Evolutionary conservation across 192 early-diverging fungal species (phyloP).

Genomic region (Lobosporangium transversale): DNA sequence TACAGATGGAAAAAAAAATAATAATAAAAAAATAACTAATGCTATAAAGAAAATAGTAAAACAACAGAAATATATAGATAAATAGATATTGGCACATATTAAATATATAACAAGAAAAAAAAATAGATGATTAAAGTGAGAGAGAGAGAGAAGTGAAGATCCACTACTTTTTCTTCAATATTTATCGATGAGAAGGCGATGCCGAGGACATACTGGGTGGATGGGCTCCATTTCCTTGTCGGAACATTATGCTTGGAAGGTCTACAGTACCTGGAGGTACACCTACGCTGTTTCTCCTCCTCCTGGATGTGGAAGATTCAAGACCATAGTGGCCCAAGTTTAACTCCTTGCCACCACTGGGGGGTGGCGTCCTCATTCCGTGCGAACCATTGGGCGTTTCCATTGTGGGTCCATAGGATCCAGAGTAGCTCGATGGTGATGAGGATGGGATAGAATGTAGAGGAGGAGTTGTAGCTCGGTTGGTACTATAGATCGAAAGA

Average conservation of each 20-base stretch:
- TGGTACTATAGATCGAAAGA: neutral
- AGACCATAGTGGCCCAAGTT: slow-evolving; percentile 15
- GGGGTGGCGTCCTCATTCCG: slow-evolving; percentile 48
- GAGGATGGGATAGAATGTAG: slow-evolving; percentile 1
- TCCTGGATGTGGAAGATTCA: slow-evolving; percentile 1
- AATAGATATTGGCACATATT: neutral
- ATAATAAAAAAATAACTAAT: no score
- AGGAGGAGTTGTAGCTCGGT: slow-evolving; percentile 16
- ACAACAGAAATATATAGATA: neutral
- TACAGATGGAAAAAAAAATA: neutral
- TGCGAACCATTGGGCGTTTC: neutral
- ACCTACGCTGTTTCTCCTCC: slow-evolving; percentile 18
- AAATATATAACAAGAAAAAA: neutral
- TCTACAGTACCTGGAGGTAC: slow-evolving; percentile 12
- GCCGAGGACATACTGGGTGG: slow-evolving; percentile 2
- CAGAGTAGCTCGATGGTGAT: no score
- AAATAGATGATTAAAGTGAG: no score
- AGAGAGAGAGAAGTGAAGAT: neutral
- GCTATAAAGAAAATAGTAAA: slow-evolving; percentile 4
- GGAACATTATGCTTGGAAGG: slow-evolving; percentile 19
- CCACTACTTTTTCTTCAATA: neutral
- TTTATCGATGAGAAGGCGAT: slow-evolving; percentile 4
- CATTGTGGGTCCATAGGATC: neutral
- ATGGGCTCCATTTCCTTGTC: neutral
- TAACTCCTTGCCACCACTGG: slow-evolving; percentile 38